Evolutionary conservation across 768 basidiomycete species (phyloP), one percentile per base, ranked within the genome.

Genomic region (Boletus fagicola): DNA sequence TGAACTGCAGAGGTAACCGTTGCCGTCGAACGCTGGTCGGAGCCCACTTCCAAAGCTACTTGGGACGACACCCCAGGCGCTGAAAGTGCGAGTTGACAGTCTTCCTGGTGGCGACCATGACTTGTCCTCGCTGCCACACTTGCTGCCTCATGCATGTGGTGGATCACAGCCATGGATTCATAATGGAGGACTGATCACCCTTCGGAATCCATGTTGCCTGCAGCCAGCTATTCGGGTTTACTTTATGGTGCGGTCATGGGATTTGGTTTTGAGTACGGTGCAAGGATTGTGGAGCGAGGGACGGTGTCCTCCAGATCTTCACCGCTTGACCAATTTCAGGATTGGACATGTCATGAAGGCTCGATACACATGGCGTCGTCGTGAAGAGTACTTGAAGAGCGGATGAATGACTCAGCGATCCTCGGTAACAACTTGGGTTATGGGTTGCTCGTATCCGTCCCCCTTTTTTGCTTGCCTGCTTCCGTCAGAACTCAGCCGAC

Each of bases 391-490:
- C 59, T 55, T 51, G 64, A 56, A 65, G 58, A 62, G 57, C 56
- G 64, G 68, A 58, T 57, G 60, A 71, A 68, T 49, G 66, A 58
- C 49, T 51, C 55, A 61, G 61, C 59, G 62, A 40, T 60, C 53
- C 59, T 63, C 60, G 67, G 69, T 70, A 56, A 61, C 48, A 54
- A 53, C 62, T 44, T 50, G 68, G 62, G 62, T 65, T 60, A 62
- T 65, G 64, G 61, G 62, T 67, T 65, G 53, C 65, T 65, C 68
- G 75, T 79, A 73, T 75, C 70, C 75, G 77, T 75, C 73, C 72
- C 54, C 74, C 74, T 77, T 78, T 68, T 78, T 70, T 72, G 36
- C 69, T 72, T 70, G 68, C 69, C 65, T 68, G 66, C 72, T 68
- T 67, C 61, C 67, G 56, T 65, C 71, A 64, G 67, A 66, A 64